Base-by-base conservation (phyloP, 331 rosid genomes). In the Malus hybrid region DNA sequence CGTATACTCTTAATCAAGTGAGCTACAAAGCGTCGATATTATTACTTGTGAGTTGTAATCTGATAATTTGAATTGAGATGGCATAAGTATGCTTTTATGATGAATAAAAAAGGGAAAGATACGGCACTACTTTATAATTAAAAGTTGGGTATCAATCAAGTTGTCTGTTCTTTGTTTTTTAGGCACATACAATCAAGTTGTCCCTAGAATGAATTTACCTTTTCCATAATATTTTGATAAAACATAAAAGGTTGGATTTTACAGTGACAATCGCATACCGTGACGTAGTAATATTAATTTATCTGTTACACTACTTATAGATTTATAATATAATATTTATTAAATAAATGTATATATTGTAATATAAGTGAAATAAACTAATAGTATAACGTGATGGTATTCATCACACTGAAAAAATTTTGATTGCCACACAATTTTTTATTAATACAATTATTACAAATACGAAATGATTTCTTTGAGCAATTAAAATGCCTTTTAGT, bases 101-200 rank as follows among this genome's bases (percentile, higher is more conserved):
- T 55, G 24, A 10, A 22, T 28, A 63, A 63, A 30, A 57, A 20
- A 20, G 12, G 26, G 6, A 15, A 30, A 36, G 71, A 36, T n/a
- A 20, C 55, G 7, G 19, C 46, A n/a, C 71, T 34, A 66, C 71
- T 60, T 72, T 72, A 58, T 60, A 10, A 22, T 58, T 61, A 60
- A 73, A 72, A 24, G 68, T 60, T 65, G 64, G 76, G 68, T 72
- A 60, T 60, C 58, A 60, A 72, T 72, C 68, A 26, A 72, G 76
- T 73, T 73, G 77, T 73, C 68, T 15, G 55, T 12, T 72, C 39
- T 20, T 36, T 10, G 34, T 55, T 15, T 70, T 28, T 32, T 33
- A 57, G 55, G 76, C 66, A 57, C 56, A 15, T 2, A 36, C 19
- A 72, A 36, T 72, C 76, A 57, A 72, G 76, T 57, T 72, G 76